phyloP scores from a whole-genome alignment of 345 rosid species.

The Eucalyptus paniculata region DNA sequence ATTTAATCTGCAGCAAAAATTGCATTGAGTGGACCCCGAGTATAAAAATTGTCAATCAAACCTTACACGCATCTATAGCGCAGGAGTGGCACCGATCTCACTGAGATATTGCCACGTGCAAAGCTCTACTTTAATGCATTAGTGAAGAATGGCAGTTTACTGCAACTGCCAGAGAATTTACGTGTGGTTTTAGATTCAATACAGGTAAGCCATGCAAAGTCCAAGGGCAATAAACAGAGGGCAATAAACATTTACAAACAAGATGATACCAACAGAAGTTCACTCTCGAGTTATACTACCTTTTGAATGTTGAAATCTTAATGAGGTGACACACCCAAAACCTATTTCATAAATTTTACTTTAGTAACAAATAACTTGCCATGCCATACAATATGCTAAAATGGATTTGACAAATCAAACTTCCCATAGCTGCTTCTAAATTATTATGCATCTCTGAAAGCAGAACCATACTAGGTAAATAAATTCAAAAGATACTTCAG shows the following conservation, averaged over 20 bases:
- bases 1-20: neutral
- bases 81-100: neutral
- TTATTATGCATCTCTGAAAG: too few species aligned
- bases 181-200: neutral
- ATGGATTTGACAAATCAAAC: neutral
- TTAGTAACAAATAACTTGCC: neutral
- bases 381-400: neutral
- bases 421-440: neutral
- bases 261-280: neutral
- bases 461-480: too few species aligned
- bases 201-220: neutral
- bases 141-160: neutral
- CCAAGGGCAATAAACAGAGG: neutral
- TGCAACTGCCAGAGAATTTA: neutral
- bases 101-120: neutral
- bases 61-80: neutral
- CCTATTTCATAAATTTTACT: neutral
- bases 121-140: neutral
- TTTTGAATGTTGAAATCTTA: neutral
- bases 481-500: too few species aligned
- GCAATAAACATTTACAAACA: neutral
- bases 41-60: neutral
- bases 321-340: neutral
- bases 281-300: neutral
- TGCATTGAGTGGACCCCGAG: neutral